These are phyloP conservation scores for Capsicum rhomboideum DNA, from an alignment of 257 asterid genomes.

Conservation along the genomic window DNA sequence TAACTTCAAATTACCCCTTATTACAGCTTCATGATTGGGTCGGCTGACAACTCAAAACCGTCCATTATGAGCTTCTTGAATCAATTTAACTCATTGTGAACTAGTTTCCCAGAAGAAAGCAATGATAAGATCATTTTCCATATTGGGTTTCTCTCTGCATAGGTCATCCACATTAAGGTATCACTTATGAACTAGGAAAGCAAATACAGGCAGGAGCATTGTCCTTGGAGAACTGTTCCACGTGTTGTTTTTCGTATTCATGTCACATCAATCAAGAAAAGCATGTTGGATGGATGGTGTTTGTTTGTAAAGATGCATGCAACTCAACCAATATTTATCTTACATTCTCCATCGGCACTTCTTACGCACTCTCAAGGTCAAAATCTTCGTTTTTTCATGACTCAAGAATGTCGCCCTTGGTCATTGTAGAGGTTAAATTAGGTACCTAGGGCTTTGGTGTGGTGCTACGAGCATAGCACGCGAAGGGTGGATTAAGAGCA, in stretches of 20 bases:
- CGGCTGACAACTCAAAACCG: not conserved
- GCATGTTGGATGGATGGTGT: not conserved
- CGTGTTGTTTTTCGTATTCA: not conserved
- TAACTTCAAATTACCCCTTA: not conserved
- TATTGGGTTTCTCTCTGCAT: not conserved
- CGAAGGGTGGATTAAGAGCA: not conserved
- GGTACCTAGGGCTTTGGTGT: not conserved
- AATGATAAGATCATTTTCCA: not conserved
- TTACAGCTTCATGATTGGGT: not conserved
- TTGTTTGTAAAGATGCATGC: not conserved
- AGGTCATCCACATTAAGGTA: not conserved
- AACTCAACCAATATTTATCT: not conserved
- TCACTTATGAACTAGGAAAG: not conserved
- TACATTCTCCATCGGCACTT: not conserved
- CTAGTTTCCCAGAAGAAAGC: not conserved
- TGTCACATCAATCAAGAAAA: not conserved
- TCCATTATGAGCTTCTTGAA: not conserved
- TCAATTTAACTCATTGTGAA: not conserved
- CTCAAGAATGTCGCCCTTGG: not conserved
- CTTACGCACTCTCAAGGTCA: not conserved
- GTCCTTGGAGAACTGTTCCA: not conserved
- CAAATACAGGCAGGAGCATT: not conserved
- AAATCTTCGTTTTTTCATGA: not conserved
- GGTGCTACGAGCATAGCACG: not conserved
- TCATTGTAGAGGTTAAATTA: not conserved